Conservation (phyloP, 768 basidiomycete species). For the Tricholoma flavovirens region DNA sequence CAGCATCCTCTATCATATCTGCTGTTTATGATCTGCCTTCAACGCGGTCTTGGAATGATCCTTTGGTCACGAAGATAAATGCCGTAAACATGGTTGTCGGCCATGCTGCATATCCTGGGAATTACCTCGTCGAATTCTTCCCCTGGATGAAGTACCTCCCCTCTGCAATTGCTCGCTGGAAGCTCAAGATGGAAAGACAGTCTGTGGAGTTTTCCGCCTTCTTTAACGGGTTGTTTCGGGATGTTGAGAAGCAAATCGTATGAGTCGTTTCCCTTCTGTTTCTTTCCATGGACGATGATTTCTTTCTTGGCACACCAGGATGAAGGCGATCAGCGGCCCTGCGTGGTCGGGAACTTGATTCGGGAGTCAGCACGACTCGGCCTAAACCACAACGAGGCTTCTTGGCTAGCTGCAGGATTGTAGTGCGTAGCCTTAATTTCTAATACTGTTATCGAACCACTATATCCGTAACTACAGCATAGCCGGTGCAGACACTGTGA, state of each 20-base stretch:
- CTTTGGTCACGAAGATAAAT: not conserved
- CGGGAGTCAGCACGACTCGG: not conserved
- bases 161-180: slow-evolving; percentile 23
- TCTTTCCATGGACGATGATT: not conserved
- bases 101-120: slow-evolving; percentile 30
- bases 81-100: slow-evolving; percentile 16
- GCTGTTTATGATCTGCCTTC: slow-evolving; percentile 4
- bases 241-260: not conserved
- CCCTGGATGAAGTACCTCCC: slow-evolving; percentile 29
- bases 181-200: slow-evolving; percentile 8
- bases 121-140: slow-evolving; percentile 31
- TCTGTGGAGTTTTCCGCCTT: not conserved
- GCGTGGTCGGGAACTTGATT: not conserved
- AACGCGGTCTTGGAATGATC: not conserved
- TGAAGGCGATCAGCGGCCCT: not conserved
- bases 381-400: not conserved
- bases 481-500: not conserved
- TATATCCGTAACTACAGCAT: not conserved
- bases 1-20: slow-evolving; percentile 3
- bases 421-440: not conserved
- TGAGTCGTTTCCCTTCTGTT: not conserved
- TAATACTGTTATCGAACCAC: not conserved
- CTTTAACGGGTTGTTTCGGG: not conserved
- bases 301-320: not conserved
- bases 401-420: not conserved